These are phyloP conservation scores for Diplogelasinospora grovesii DNA, from an alignment of 495 filamentous ascomycete genomes.

Conservation along the genomic window DNA sequence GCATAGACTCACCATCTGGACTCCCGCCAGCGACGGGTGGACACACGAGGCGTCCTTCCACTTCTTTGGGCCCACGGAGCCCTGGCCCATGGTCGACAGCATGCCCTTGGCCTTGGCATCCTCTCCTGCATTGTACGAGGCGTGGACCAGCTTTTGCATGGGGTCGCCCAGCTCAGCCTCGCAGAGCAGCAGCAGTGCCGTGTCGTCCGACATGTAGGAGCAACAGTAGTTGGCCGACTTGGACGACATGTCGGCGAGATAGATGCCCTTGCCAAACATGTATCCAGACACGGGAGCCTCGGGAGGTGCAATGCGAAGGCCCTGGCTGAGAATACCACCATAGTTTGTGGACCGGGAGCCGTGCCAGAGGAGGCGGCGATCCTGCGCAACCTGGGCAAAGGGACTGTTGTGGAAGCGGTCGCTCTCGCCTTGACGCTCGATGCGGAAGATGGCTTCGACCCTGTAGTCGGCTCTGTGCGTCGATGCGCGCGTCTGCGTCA, in stretches of 20 bases:
- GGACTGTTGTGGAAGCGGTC: conserved; percentile 56
- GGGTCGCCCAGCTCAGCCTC: conserved; percentile 73
- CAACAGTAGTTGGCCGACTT: conserved; percentile 72
- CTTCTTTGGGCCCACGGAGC: conserved; percentile 47
- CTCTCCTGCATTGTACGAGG: conserved; percentile 55
- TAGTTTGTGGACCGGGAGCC: conserved; percentile 75
- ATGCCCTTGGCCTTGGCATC: conserved; percentile 52
- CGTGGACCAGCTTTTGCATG: conserved; percentile 48
- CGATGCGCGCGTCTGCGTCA: conserved; percentile 57
- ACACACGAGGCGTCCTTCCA: conserved; percentile 75
- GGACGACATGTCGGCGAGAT: conserved; percentile 75
- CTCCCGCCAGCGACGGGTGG: conserved; percentile 54
- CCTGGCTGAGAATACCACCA: conserved; percentile 75
- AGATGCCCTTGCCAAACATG: conserved; percentile 83
- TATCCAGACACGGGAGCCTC: conserved; percentile 74
- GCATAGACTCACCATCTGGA: conserved; percentile 49
- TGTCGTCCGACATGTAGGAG: conserved; percentile 34
- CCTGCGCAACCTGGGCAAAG: conserved; percentile 32
- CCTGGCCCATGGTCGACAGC: conserved; percentile 61
- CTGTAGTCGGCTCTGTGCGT: conserved; percentile 54
- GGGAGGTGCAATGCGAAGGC: conserved; percentile 78
- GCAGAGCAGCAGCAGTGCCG: conserved; percentile 61
- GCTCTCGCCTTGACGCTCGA: conserved; percentile 67
- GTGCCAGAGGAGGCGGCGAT: conserved; percentile 79
- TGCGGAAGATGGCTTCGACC: conserved; percentile 75